These are phyloP conservation scores for Psidium guajava DNA, from an alignment of 345 rosid species.

Conservation along the genomic window DNA sequence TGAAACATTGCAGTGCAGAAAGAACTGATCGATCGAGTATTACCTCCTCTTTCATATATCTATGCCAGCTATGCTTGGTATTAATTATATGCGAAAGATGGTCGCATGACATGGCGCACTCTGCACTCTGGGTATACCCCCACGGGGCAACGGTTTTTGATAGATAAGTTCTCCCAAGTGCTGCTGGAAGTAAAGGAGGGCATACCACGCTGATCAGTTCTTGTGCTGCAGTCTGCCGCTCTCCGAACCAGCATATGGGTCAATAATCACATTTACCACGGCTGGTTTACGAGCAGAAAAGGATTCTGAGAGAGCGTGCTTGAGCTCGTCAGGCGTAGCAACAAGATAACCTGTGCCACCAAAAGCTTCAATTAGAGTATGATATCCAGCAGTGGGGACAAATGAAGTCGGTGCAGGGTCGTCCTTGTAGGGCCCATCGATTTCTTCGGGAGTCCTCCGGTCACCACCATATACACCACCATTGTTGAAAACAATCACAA, in stretches of 20 bases:
- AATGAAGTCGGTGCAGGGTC: conserved; percentile 98
- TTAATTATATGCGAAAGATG: neutral
- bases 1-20: neutral
- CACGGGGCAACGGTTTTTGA: neutral
- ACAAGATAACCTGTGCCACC: conserved; percentile 90
- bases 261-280: conserved; percentile 68
- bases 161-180: neutral
- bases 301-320: conserved; percentile 64
- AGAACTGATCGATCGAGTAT: neutral
- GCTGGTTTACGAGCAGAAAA: conserved; percentile 69
- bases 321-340: conserved; percentile 73
- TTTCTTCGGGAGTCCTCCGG: conserved; percentile 74
- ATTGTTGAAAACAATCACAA: conserved; percentile 89
- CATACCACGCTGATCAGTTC: conserved; percentile 28
- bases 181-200: neutral
- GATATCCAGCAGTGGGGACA: conserved; percentile 85
- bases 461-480: conserved; percentile 99
- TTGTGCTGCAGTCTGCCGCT: conserved; percentile 95
- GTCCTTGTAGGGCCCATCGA: conserved; percentile 67
- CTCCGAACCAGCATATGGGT: conserved; percentile 94
- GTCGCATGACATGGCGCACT: neutral
- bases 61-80: neutral
- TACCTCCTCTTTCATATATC: neutral
- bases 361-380: conserved; percentile 72
- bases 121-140: rapidly evolving